Evolutionary conservation across 768 basidiomycete genomes (phyloP), one percentile per base, ranked within the genome.

Genomic region (Trametes cinnabarina): DNA sequence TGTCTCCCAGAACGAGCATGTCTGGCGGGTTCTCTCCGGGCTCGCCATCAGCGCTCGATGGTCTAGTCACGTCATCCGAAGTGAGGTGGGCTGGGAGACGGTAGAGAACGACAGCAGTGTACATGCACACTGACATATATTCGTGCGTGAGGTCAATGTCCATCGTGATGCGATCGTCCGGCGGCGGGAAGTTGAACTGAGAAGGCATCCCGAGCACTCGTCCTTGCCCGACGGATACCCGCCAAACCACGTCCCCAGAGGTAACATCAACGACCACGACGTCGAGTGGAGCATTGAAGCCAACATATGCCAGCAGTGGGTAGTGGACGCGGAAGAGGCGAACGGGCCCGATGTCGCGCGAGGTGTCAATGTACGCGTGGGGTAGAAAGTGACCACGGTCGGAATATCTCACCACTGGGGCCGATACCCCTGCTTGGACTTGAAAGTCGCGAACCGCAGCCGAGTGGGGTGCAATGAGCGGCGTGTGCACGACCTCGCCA

Each of bases 351-450:
- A 63, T 46, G 40, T 56, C 37, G 35, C 50, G 55, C 12, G 60
- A 53, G 19, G 46, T 44, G 23, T 58, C 62, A 46, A 68, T 39
- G 62, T 61, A 66, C 11, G 60, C 65, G 41, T 68, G 65, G 2
- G 67, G 67, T 12, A 58, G 28, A 54, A 62, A 66, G 12, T 57
- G 48, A 2, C 65, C 63, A 14, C 67, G 63, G 15, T 58, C 39
- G 19, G 49, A 19, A 12, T 37, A 47, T n/a, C n/a, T 17, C 14
- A 22, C n/a, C n/a, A 50, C 39, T 22, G 60, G 60, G 11, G 55
- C 53, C 15, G 50, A 40, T 42, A 41, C 34, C 4, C 59, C 50
- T 9, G 52, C 57, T 17, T 51, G 51, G 19, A 61, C 44, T 37
- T 65, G 66, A 43, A 47, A 52, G 19, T 47, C 49, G 4, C 59